Conservation (phyloP, 192 early-diverging fungal genomes). For the Haplosporangium gracile region DNA sequence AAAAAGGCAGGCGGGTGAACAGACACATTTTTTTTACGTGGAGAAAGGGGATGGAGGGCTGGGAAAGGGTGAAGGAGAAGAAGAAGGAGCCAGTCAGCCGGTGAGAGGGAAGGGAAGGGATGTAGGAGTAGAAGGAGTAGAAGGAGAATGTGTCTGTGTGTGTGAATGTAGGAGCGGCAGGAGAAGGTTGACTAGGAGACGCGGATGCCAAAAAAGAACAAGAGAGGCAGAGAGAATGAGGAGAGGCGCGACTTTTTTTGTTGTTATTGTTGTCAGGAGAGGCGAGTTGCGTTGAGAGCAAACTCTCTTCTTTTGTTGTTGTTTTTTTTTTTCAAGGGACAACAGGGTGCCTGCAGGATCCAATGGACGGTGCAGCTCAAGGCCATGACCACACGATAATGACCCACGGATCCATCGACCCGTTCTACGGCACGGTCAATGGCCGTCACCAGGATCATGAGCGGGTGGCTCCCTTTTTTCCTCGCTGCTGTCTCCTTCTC, state of each 20-base stretch:
- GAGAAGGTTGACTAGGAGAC: not conserved
- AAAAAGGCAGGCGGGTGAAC: not conserved
- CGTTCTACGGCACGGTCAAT: not conserved
- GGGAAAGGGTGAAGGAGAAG: not conserved
- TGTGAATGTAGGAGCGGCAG: not conserved
- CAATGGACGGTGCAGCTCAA: not conserved
- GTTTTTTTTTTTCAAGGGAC: not conserved
- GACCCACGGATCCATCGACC: not conserved
- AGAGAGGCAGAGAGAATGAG: not conserved
- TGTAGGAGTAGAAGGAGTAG: not conserved
- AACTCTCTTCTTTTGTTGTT: too few relatives aligned
- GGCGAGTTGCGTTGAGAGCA: not conserved
- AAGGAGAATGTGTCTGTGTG: not conserved
- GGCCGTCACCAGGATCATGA: not conserved
- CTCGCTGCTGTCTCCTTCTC: not conserved
- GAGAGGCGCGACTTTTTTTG: not conserved
- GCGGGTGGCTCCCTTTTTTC: not conserved
- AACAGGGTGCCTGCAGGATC: conserved; percentile 5
- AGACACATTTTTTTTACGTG: not conserved
- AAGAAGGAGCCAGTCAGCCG: not conserved
- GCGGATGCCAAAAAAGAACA: not conserved
- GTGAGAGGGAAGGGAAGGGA: not conserved
- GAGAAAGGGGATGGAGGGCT: not conserved
- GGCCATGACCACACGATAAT: not conserved
- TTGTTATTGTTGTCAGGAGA: not conserved